Evolutionary conservation across 1,139 yeast genomes (phyloP), one percentile per base, ranked within the genome.

Genomic region (Hanseniaspora uvarum): DNA sequence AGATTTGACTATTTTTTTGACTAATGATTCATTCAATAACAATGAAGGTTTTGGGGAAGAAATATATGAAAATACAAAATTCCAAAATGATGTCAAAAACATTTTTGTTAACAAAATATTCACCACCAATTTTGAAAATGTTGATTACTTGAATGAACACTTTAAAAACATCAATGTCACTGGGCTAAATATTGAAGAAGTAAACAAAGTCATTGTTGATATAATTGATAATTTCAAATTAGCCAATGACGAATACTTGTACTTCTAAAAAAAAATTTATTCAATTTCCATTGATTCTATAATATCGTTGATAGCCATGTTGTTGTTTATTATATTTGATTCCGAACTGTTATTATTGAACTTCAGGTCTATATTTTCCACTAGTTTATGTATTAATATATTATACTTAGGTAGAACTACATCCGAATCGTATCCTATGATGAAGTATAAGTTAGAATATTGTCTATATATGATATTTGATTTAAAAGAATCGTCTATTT

Each of bases 41-140:
- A 73, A 98, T 55, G 80, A 79, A 19, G 95, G 95, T 1, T 94
- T 85, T 73, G 99, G 99, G 21, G 83, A 80, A 26, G 99, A 94
- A 68, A 71, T 96, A 55, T 94, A 94, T 68, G 99, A 94, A 65
- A 76, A 75, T 43, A 67, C 69, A 8, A 81, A 76, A 54, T 85
- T 92, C 65, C 99, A 94, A 65, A 67, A 70, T 21, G 70, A 71
- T 44, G 99, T 94, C 4, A 77, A 80, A 57, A 54, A 63, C 12
- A 72, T 80, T 59, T 92, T 89, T 63, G 18, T 34, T n/a, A 68
- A 75, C 54, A 60, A 67, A 34, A 71, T 85, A 37, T 71, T 76
- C 53, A 44, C 34, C 11, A 62, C 64, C 57, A n/a, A 59, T 60
- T 6, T 66, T 59, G 67, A 59, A 30, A 34, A 62, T 58, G 39